Percentiles rank a stretch among this genome's conserved stretches.
Conservation (phyloP, 176 grass and related monocot genomes). For the Poa annua region DNA sequence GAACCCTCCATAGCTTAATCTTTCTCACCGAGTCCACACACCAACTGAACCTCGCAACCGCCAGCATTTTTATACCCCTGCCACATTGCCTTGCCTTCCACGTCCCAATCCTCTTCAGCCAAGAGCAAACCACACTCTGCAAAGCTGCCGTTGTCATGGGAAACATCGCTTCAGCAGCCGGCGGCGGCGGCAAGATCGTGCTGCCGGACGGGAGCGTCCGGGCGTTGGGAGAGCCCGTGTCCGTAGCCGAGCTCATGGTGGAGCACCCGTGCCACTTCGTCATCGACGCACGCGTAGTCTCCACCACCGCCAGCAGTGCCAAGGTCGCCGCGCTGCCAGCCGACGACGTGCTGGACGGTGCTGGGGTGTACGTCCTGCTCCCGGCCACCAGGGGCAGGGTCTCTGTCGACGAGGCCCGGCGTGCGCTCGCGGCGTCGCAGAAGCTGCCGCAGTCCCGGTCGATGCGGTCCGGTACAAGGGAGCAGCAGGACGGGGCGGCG, state of each 20-base stretch:
- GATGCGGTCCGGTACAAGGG: background rate
- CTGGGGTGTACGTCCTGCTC: conserved; percentile 19
- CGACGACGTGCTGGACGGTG: background rate
- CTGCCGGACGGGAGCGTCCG: conserved; percentile 8
- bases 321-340: conserved; percentile 13
- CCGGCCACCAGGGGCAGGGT: conserved; percentile 12
- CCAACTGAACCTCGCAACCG: conserved; percentile 4
- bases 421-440: background rate
- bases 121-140: background rate
- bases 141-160: background rate
- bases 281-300: background rate
- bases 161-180: background rate
- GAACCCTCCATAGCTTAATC: background rate
- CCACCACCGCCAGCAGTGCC: too few relatives aligned
- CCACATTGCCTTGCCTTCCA: background rate
- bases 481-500: background rate
- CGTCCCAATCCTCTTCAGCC: background rate
- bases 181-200: conserved; percentile 7
- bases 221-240: background rate
- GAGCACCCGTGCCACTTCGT: conserved; percentile 19
- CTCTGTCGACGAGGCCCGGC: background rate
- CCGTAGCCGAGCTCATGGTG: conserved; percentile 28
- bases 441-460: background rate
- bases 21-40: background rate
- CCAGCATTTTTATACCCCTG: conserved; percentile 16